Percentiles rank a stretch among this genome's conserved stretches.
These are phyloP conservation scores for Melianthus villosus DNA, from an alignment of 441 rosid species.

Conservation along the genomic window DNA sequence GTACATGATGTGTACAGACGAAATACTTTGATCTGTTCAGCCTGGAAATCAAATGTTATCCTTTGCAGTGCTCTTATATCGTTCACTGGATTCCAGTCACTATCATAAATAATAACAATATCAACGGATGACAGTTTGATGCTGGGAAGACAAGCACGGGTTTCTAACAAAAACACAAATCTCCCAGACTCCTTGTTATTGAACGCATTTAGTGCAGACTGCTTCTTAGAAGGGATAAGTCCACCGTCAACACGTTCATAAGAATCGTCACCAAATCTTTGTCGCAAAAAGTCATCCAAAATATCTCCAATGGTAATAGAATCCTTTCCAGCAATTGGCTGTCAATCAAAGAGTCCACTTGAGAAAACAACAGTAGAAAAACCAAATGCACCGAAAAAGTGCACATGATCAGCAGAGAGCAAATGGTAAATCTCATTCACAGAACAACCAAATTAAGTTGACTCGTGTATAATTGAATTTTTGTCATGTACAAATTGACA, in stretches of 20 bases:
- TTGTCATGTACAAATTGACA: no score
- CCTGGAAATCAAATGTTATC: conserved; percentile 44
- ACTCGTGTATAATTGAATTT: no score
- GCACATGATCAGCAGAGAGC: background rate
- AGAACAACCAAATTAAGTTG: no score
- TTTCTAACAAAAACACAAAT: conserved; percentile 73
- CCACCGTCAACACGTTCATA: conserved; percentile 61
- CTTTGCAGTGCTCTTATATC: conserved; percentile 61
- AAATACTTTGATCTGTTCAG: conserved; percentile 45
- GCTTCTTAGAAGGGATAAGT: conserved; percentile 31
- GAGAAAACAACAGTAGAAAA: background rate
- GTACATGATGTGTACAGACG: conserved; percentile 63
- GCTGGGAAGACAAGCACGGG: conserved; percentile 57
- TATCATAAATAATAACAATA: conserved; percentile 53
- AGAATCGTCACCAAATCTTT: conserved; percentile 61
- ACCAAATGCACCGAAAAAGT: background rate
- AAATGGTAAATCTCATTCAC: no score
- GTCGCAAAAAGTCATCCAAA: conserved; percentile 67
- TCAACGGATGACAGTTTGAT: conserved; percentile 64
- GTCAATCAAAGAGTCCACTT: conserved; percentile 13
- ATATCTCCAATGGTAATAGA: conserved; percentile 49
- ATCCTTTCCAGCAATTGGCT: conserved; percentile 44
- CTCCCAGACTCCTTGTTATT: conserved; percentile 44
- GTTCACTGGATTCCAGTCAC: conserved; percentile 64
- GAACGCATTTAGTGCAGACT: conserved; percentile 43